Base-by-base conservation (phyloP, 495 filamentous ascomycete species). In the Oleoguttula mirabilis region DNA sequence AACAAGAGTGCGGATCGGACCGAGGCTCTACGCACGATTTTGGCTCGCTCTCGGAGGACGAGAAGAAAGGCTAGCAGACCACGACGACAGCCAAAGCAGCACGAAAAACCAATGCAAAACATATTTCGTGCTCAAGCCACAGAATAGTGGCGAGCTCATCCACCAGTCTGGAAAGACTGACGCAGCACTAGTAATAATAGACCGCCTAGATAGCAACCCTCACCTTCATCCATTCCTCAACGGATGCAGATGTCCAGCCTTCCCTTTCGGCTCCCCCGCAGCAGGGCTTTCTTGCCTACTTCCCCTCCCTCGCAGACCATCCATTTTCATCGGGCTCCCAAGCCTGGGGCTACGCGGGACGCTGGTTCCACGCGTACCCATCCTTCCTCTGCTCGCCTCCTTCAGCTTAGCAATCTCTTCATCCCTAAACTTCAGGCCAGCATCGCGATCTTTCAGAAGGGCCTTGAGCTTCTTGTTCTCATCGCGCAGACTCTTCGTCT, bases 281-380 rank as follows among this genome's bases (percentile, higher is more conserved):
- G 35, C 31, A 11, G 46, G 39, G 21, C 41, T 43, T 2, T 23
- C 43, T 37, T 51, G 48, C 43, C 48, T 41, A 21, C 48, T 51
- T 3, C 11, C 27, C 4, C 36, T 33, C 11, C 37, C 43, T 6
- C 43, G 21, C 21, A 7, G n/a, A 40, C 21, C 36, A n/a, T 6
- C 33, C 20, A 32, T 31, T 25, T 47, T 43, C 51, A 41, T 38
- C 12, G 51, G 51, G 42, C 47, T 50, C 1, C 51, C 51, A 10
- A 44, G 15, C 19, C 38, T 30, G 4, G 47, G 47, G 21, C 36
- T 50, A 16, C 52, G 33, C 10, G 52, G 43, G 36, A 45, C 48
- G 24, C 52, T 55, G n/a, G 48, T 41, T 5, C 31, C 52, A 20
- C 52, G 24, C 21, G 52, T 55, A 5, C 36, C 40, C 52, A 55